phyloP scores from a whole-genome alignment of 805 yeast genomes.

The Scheffersomyces amazonensis region DNA sequence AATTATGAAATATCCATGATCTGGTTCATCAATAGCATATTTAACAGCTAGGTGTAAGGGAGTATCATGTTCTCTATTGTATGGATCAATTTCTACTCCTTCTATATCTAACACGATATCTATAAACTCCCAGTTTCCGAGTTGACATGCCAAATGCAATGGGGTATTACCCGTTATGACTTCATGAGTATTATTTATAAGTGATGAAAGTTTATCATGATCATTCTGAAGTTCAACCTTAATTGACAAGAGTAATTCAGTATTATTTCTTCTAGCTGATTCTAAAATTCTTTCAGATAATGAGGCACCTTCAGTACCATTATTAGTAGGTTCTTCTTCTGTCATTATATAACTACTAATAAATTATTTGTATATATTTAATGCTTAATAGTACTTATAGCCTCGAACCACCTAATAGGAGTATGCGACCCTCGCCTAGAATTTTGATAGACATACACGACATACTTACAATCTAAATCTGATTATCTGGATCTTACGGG shows the following conservation, averaged over 20 bases:
- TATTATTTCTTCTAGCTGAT: constrained; percentile 84
- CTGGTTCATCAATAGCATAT: constrained; percentile 77
- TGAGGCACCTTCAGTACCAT: constrained; percentile 57
- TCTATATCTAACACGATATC: constrained; percentile 81
- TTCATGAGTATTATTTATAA: constrained; percentile 62
- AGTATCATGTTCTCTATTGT: constrained; percentile 75
- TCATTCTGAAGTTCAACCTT: constrained; percentile 42
- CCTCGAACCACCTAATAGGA: too few species aligned
- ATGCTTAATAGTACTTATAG: too few species aligned
- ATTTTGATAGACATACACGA: too few species aligned
- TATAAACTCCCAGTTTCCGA: constrained; percentile 84
- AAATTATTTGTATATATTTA: too few species aligned
- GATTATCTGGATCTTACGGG: too few species aligned
- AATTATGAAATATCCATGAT: constrained; percentile 73
- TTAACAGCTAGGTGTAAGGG: constrained; percentile 86
- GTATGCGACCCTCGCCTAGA: too few species aligned
- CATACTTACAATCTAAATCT: too few species aligned
- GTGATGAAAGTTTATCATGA: constrained; percentile 33
- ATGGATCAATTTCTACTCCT: constrained; percentile 87
- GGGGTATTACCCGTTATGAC: constrained; percentile 81
- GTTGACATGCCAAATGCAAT: constrained; percentile 74
- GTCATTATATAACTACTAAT: too few species aligned
- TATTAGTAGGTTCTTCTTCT: not conserved
- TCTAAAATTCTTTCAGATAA: constrained; percentile 75
- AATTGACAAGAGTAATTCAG: constrained; percentile 64